These are phyloP conservation scores for Dioscorea zingiberensis DNA, from an alignment of 106 monocot genomes.

Conservation along the genomic window DNA sequence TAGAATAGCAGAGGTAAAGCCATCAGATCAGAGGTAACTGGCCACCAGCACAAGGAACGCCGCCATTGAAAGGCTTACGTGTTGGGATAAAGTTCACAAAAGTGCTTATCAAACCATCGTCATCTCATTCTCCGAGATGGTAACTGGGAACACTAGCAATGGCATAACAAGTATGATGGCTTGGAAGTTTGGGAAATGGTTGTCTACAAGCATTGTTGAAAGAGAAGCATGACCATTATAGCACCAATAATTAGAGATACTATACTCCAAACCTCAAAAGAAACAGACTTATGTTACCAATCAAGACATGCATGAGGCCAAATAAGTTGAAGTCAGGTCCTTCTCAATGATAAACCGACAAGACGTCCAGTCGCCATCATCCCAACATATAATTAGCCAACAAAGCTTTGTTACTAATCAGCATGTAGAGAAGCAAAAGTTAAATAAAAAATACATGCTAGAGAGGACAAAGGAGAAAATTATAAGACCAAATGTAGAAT, in stretches of 20 bases:
- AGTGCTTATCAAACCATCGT: background rate
- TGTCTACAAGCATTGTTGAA: constrained; percentile 45
- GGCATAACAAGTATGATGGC: constrained; percentile 5
- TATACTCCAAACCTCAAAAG: no score
- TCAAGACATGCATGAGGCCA: background rate
- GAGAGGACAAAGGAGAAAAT: background rate
- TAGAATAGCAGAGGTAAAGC: no score
- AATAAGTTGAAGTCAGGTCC: background rate
- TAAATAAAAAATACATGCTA: background rate
- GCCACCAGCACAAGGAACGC: no score
- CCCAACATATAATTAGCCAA: no score
- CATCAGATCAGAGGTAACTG: no score
- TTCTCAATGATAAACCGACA: background rate
- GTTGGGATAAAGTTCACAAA: no score
- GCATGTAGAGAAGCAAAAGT: background rate
- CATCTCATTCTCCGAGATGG: background rate
- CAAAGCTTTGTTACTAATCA: background rate
- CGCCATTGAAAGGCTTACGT: no score
- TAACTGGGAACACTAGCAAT: background rate
- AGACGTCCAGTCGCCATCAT: no score
- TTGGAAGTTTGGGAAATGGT: constrained; percentile 25
- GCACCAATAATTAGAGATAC: background rate
- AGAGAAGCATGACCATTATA: background rate
- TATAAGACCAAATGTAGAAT: background rate
- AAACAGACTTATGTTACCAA: background rate